Evolutionary conservation across 768 basidiomycete genomes (phyloP).

Genomic region (Strobilomyces dryophilus): DNA sequence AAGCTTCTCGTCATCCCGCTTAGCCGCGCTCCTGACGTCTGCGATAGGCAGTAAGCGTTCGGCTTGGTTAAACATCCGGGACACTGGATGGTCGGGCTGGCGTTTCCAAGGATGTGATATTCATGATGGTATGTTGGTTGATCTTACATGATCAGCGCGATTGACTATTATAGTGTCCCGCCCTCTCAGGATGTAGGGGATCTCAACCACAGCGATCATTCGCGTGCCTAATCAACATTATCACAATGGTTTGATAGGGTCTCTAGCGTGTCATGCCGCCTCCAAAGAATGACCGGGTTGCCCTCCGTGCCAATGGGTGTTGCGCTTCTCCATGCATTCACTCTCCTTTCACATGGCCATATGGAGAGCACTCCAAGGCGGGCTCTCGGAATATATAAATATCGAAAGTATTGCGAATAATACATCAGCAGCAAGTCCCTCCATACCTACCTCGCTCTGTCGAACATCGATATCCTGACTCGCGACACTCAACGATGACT

Average conservation of each 20-base stretch:
- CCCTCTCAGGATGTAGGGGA: constrained; percentile 4
- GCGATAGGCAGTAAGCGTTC: not conserved
- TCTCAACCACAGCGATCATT: constrained; percentile 3
- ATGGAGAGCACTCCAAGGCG: constrained; percentile 19
- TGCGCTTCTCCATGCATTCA: constrained; percentile 12
- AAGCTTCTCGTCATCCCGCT: not conserved
- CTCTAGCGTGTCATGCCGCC: not conserved
- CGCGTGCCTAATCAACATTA: not conserved
- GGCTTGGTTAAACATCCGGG: constrained; percentile 5
- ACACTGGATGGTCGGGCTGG: constrained; percentile 25
- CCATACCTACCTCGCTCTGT: not conserved
- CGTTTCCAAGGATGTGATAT: constrained; percentile 5
- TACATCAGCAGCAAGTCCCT: constrained; percentile 5
- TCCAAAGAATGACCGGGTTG: constrained; percentile 11
- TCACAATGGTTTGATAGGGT: constrained; percentile 11
- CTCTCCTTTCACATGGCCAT: constrained; percentile 14
- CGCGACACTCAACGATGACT: constrained; percentile 1
- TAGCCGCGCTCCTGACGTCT: not conserved
- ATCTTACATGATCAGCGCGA: not conserved
- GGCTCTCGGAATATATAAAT: constrained; percentile 17
- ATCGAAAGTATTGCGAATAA: constrained; percentile 1
- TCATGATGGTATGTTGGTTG: constrained; percentile 2
- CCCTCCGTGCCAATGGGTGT: constrained; percentile 14
- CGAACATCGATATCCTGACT: not conserved
- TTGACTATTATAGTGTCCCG: constrained; percentile 1